Evolutionary conservation across 2,329 filamentous ascomycete species (phyloP), one percentile per base, ranked within the genome.

Genomic region (Colletotrichum melonis): DNA sequence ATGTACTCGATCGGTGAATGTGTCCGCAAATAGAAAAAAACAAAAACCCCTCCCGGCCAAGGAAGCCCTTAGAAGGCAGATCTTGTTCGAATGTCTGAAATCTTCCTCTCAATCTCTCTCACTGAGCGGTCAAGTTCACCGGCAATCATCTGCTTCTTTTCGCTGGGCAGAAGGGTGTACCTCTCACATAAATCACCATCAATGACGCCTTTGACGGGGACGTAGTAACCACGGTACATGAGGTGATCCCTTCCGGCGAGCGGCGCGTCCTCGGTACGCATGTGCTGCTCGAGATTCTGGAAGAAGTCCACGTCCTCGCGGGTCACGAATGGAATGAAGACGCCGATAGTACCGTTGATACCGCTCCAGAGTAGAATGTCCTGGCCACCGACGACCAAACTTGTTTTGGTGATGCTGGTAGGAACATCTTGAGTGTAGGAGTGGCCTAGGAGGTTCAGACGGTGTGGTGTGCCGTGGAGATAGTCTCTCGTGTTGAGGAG

Each of bases 231-330:
- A 75, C 97, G 90, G 82, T 97, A 99, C 79, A 98, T 97, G 58
- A 99, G 87, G 83, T 99, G 97, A 82, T 99, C 97, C 76, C 97
- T 90, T 55, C 97, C 97, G 24, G 95, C 94, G 59, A 99, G 86
- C 8, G 96, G 96, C 46, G 95, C 89, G 79, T 98, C 95, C 80
- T 98, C 95, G 14, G 90, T 91, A 60, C 96, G 90, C 81, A 99
- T 88, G 79, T 97, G 94, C 80, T 93, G 92, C 84, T 99, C 97
- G 28, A 99, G 88, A 74, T 91, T 95, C 82, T 98, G 95, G 90
- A 99, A 99, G 85, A 99, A 98, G 82, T 98, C 97, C 63, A 97
- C 94, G 78, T 98, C 96, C 80, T 98, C 95, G 49, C 97, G 93
- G 75, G 92, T 93, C 59, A 95, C 87, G 80, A 99, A 98, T 0